Conservation (phyloP, 2,329 filamentous ascomycete genomes). For the Ophiostoma ulmi region DNA sequence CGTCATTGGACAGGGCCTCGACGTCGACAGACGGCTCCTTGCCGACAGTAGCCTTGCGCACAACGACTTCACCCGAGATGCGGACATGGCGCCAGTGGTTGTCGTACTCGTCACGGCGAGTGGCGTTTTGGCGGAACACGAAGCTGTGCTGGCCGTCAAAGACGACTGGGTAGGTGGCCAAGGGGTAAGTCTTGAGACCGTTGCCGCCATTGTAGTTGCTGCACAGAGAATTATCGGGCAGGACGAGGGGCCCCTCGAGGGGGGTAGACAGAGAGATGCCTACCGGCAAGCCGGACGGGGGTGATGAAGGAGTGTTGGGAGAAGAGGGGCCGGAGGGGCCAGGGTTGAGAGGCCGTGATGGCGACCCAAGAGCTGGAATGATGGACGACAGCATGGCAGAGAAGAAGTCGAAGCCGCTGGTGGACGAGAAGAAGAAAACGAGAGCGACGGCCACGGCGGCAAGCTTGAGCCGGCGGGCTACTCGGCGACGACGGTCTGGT, state of each 20-base stretch:
- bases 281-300: background rate
- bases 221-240: constrained; percentile 15
- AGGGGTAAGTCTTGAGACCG: background rate
- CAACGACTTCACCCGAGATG: constrained; percentile 43
- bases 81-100: constrained; percentile 32
- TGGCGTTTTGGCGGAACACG: constrained; percentile 17
- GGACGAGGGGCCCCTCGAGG: constrained; percentile 21
- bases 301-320: background rate
- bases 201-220: background rate
- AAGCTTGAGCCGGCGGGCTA: background rate
- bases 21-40: constrained; percentile 38
- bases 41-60: constrained; percentile 34
- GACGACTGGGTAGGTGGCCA: constrained; percentile 31
- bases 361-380: background rate
- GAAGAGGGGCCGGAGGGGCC: background rate
- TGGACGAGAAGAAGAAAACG: background rate
- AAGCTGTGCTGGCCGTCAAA: constrained; percentile 31
- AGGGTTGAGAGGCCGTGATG: background rate
- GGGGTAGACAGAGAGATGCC: background rate
- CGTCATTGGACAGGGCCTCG: constrained; percentile 44
- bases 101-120: background rate
- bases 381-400: background rate
- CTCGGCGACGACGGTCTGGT: background rate
- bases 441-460: background rate
- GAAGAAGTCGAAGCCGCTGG: background rate